phyloP scores from a whole-genome alignment of 306 rosid species.

The Cucurbita ficifolia region DNA sequence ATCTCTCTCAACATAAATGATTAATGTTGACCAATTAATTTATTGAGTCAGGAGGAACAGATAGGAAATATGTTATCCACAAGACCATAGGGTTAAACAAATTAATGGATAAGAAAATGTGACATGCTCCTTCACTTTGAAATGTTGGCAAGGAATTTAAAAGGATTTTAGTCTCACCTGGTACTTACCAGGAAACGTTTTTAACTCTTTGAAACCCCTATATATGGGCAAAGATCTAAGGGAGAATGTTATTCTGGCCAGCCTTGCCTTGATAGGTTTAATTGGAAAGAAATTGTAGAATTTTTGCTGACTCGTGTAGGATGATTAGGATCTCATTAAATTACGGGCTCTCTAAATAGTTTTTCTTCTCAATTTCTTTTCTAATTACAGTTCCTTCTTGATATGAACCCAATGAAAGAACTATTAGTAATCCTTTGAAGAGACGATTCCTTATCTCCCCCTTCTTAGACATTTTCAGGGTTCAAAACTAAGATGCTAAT shows the following conservation, averaged over 20 bases:
- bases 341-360: background rate
- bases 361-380: background rate
- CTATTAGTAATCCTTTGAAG: background rate
- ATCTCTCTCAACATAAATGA: background rate
- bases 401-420: background rate
- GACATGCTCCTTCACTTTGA: background rate
- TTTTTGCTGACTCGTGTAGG: background rate
- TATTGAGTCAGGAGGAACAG: background rate
- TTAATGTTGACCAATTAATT: background rate
- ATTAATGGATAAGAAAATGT: background rate
- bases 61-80: background rate
- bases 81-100: background rate
- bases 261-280: background rate
- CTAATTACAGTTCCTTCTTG: background rate
- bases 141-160: background rate
- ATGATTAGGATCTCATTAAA: background rate
- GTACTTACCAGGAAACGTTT: background rate
- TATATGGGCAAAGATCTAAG: background rate
- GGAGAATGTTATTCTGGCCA: background rate
- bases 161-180: background rate
- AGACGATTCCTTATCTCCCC: background rate
- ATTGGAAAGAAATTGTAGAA: background rate
- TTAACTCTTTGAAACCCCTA: background rate
- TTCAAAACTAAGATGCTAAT: background rate
- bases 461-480: background rate